Evolutionary conservation across 352 stramenopile species (phyloP).

Genomic region (Pythium oligandrum): DNA sequence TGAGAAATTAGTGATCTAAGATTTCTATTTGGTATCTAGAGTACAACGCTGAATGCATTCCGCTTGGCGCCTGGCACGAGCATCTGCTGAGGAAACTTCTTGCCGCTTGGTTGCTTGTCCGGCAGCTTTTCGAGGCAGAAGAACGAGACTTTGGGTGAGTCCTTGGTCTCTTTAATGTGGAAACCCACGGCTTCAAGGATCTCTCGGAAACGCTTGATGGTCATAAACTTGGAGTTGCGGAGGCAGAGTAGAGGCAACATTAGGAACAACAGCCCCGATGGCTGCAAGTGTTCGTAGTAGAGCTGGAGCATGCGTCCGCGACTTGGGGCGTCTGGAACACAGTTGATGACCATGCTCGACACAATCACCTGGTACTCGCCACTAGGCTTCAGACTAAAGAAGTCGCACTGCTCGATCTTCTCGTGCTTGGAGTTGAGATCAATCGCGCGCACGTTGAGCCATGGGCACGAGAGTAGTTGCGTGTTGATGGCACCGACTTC

Average conservation of each 20-base stretch:
- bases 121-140: slow-evolving; percentile 61
- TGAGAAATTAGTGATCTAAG: no score
- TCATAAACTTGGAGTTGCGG: slow-evolving; percentile 75
- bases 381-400: slow-evolving; percentile 75
- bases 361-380: slow-evolving; percentile 89
- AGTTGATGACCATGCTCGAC: slow-evolving; percentile 95
- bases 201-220: slow-evolving; percentile 51
- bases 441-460: slow-evolving; percentile 91
- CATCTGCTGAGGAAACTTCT: slow-evolving; percentile 41
- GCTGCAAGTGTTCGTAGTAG: slow-evolving; percentile 52
- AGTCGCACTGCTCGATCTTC: slow-evolving; percentile 89
- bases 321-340: slow-evolving; percentile 86
- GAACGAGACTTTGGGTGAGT: slow-evolving; percentile 78
- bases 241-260: slow-evolving; percentile 78
- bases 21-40: slow-evolving; percentile 20
- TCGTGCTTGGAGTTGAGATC: slow-evolving; percentile 92
- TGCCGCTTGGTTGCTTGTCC: slow-evolving; percentile 11
- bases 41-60: slow-evolving; percentile 63
- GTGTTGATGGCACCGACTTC: slow-evolving; percentile 96
- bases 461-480: slow-evolving; percentile 92
- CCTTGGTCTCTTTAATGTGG: slow-evolving; percentile 58
- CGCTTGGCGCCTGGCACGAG: slow-evolving; percentile 45
- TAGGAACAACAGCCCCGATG: slow-evolving; percentile 54
- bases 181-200: slow-evolving; percentile 76
- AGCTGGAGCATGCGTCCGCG: slow-evolving; percentile 75